Conservation (phyloP, 805 yeast genomes). For the Candida awuae region DNA sequence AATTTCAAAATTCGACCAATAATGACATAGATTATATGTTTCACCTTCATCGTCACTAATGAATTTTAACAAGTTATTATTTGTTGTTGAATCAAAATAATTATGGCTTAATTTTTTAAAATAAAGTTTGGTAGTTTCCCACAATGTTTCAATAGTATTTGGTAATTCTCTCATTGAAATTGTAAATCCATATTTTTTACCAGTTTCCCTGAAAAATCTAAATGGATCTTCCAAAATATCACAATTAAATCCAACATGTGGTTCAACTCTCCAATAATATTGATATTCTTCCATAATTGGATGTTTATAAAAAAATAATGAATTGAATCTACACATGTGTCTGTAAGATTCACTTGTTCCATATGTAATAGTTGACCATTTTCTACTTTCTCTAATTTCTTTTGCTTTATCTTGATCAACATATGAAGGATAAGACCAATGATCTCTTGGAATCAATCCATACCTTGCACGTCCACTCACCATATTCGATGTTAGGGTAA, state of each 20-base stretch:
- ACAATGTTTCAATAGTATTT: constrained; percentile 43
- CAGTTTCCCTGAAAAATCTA: constrained; percentile 42
- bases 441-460: constrained; percentile 39
- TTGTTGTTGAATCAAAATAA: neutral
- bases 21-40: constrained; percentile 68
- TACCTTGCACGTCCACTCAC: constrained; percentile 41
- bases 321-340: constrained; percentile 55
- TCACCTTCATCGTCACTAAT: constrained; percentile 57
- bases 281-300: constrained; percentile 44
- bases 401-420: constrained; percentile 36
- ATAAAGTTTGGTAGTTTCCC: constrained; percentile 40
- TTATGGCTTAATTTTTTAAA: constrained; percentile 21
- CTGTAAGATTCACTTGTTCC: constrained; percentile 62
- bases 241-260: constrained; percentile 43
- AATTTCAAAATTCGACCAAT: constrained; percentile 75
- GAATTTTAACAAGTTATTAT: constrained; percentile 45
- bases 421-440: constrained; percentile 46
- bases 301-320: constrained; percentile 49
- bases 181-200: constrained; percentile 45
- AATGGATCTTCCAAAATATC: constrained; percentile 50
- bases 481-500: constrained; percentile 28
- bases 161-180: constrained; percentile 44
- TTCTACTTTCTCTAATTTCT: constrained; percentile 28
- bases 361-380: constrained; percentile 39
- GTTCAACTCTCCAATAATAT: constrained; percentile 58